phyloP scores from a whole-genome alignment of 306 rosid genomes.

The Pyrus bretschneideri region DNA sequence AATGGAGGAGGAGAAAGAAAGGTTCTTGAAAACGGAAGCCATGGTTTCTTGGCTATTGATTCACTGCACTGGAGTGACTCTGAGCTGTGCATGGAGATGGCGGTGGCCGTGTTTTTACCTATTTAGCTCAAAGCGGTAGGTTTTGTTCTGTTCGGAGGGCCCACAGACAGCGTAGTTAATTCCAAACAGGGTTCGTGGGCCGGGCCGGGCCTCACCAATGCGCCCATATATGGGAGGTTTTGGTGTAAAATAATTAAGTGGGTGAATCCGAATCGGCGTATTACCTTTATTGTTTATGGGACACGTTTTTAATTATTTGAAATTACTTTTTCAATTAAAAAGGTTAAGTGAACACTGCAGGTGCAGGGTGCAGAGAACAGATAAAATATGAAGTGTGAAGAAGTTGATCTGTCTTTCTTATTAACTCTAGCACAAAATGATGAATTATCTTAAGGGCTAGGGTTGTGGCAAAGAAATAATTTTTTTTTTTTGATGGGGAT shows the following conservation, averaged over 20 bases:
- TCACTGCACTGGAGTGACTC: background rate
- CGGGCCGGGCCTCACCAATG: background rate
- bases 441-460: background rate
- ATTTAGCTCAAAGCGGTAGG: background rate
- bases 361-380: background rate
- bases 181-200: background rate
- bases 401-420: too few species aligned
- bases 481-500: too few species aligned
- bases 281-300: background rate
- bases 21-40: constrained; percentile 39
- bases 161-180: background rate
- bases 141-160: background rate
- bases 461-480: background rate
- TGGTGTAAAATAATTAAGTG: background rate
- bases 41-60: constrained; percentile 5
- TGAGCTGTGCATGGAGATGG: background rate
- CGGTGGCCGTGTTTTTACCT: background rate
- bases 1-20: constrained; percentile 21
- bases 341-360: background rate
- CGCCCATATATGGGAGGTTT: background rate
- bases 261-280: background rate
- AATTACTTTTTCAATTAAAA: background rate
- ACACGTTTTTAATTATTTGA: background rate
- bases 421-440: too few species aligned
- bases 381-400: background rate